Evolutionary conservation across 352 stramenopile genomes (phyloP).

Genomic region (Pythium oligandrum): DNA sequence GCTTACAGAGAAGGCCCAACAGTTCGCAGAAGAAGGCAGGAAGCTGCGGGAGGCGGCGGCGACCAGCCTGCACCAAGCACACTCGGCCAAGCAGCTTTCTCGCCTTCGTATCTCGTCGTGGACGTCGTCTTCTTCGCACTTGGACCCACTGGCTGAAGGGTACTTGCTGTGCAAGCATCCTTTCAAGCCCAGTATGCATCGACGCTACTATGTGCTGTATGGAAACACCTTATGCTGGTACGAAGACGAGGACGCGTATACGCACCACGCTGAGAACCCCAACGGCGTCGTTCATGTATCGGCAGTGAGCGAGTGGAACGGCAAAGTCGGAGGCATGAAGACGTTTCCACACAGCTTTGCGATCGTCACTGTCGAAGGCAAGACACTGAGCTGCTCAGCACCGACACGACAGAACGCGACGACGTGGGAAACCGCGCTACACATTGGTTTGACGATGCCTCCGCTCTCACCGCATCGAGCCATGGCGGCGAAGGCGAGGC

Average conservation of each 20-base stretch:
- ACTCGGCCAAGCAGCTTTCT: constrained; percentile 47
- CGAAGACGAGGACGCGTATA: constrained; percentile 60
- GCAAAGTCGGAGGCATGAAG: constrained; percentile 46
- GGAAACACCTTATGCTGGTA: constrained; percentile 83
- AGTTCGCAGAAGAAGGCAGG: constrained; percentile 29
- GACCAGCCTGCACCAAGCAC: constrained; percentile 46
- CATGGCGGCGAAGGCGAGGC: constrained; percentile 45
- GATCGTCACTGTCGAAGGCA: constrained; percentile 62
- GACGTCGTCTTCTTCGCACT: constrained; percentile 48
- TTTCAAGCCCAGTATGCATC: constrained; percentile 56
- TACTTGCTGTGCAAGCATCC: constrained; percentile 72
- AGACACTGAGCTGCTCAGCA: constrained; percentile 56
- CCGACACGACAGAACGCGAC: constrained; percentile 55
- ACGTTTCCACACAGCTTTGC: constrained; percentile 50
- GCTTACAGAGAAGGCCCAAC: constrained; percentile 20
- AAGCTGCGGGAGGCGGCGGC: constrained; percentile 39
- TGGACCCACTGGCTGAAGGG: constrained; percentile 63
- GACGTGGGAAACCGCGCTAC: constrained; percentile 65
- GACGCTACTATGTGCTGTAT: constrained; percentile 72
- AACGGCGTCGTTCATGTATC: constrained; percentile 64
- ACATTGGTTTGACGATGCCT: constrained; percentile 73
- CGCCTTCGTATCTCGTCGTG: constrained; percentile 51
- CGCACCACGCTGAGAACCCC: constrained; percentile 33
- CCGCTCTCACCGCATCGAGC: constrained; percentile 70
- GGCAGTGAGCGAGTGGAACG: constrained; percentile 59